These are phyloP conservation scores for Chaetomiaceae sp. DNA, from an alignment of 2,329 filamentous ascomycete species.

Conservation along the genomic window DNA sequence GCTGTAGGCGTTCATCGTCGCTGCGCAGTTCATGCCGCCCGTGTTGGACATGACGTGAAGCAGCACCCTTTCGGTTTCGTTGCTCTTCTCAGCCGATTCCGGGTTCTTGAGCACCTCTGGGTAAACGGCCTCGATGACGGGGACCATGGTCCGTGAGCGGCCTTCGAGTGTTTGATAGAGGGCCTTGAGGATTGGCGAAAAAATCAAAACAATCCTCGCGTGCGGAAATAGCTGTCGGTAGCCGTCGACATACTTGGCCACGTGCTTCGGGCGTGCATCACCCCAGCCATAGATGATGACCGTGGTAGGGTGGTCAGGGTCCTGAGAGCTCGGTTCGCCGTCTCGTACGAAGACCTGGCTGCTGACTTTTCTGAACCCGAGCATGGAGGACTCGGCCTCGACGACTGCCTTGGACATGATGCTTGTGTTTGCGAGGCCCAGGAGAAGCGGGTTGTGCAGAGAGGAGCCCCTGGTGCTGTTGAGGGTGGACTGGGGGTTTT, in stretches of 20 bases:
- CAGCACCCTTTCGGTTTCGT: conserved; percentile 35
- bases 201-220: conserved; percentile 46
- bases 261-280: conserved; percentile 49
- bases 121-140: conserved; percentile 39
- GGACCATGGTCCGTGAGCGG: conserved; percentile 42
- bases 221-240: conserved; percentile 48
- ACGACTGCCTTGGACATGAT: conserved; percentile 1
- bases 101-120: conserved; percentile 14
- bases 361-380: conserved; percentile 44
- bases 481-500: no score
- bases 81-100: conserved; percentile 16
- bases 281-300: conserved; percentile 55
- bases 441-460: neutral
- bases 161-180: conserved; percentile 40
- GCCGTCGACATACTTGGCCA: conserved; percentile 51
- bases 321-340: neutral
- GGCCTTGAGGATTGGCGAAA: conserved; percentile 46
- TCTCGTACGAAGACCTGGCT: conserved; percentile 42
- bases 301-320: conserved; percentile 36
- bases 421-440: neutral
- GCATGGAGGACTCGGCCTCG: conserved; percentile 26
- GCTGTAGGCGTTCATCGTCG: conserved; percentile 44
- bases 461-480: no score
- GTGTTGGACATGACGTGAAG: conserved; percentile 56
- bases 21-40: conserved; percentile 49